A percentile compares a stretch with the other conserved stretches of the same genome.
These are phyloP conservation scores for Acer saccharum DNA, from an alignment of 345 rosid species.

Conservation along the genomic window DNA sequence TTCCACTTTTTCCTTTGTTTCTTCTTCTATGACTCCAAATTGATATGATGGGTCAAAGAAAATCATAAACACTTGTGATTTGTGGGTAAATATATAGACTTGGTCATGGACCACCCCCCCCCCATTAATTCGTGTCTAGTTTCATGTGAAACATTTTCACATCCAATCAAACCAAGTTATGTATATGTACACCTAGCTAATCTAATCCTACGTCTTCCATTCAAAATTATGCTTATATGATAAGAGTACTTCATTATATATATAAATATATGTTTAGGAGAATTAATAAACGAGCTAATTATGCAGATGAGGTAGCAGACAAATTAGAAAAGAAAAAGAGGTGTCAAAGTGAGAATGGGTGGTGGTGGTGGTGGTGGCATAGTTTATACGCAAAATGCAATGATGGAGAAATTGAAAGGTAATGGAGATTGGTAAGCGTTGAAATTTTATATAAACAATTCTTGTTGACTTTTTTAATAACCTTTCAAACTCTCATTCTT, in stretches of 20 bases:
- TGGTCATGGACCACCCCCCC: neutral
- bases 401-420: conserved; percentile 11
- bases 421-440: conserved; percentile 8
- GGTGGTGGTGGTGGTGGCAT: neutral
- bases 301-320: neutral
- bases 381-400: conserved; percentile 15
- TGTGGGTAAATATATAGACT: neutral
- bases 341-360: neutral
- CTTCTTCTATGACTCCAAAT: too few relatives aligned
- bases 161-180: too few relatives aligned
- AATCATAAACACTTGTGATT: neutral
- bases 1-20: neutral
- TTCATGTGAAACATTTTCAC: too few relatives aligned
- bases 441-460: conserved; percentile 9
- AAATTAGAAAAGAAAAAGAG: neutral
- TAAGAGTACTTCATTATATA: too few relatives aligned
- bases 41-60: neutral
- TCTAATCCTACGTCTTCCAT: too few relatives aligned
- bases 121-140: neutral
- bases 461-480: conserved; percentile 15
- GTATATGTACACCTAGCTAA: too few relatives aligned
- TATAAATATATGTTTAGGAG: too few relatives aligned
- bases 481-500: conserved; percentile 16
- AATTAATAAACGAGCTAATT: too few relatives aligned
- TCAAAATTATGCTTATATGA: too few relatives aligned